These are phyloP conservation scores for Kuraishia ogatae DNA, from an alignment of 805 yeast genomes.

Conservation along the genomic window DNA sequence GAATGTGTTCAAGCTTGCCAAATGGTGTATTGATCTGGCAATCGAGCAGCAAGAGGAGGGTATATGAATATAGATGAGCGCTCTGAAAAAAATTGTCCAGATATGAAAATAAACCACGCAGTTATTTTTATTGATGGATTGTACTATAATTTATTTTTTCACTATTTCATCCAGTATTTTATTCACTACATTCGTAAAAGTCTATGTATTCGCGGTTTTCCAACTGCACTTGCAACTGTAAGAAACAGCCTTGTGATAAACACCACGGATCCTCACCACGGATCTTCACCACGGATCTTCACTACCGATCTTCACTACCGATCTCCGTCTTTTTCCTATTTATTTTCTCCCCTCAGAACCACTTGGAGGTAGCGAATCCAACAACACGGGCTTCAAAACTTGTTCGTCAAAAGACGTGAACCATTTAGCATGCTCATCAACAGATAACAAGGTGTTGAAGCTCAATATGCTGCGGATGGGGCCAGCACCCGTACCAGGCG, in stretches of 20 bases:
- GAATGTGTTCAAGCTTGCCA: slow-evolving; percentile 58
- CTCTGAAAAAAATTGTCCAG: too few relatives aligned
- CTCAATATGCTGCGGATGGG: slow-evolving; percentile 7
- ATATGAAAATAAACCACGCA: too few relatives aligned
- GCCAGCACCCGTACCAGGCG: not conserved
- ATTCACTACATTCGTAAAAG: not conserved
- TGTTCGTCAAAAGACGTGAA: slow-evolving; percentile 90
- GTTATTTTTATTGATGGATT: too few relatives aligned
- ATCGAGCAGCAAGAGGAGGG: slow-evolving; percentile 34
- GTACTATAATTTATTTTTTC: not conserved
- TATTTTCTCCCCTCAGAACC: not conserved
- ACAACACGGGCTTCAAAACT: slow-evolving; percentile 82
- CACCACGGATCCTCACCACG: too few relatives aligned
- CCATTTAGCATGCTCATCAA: slow-evolving; percentile 81
- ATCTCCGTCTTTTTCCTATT: too few relatives aligned
- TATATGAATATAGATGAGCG: not conserved
- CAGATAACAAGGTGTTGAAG: slow-evolving; percentile 21
- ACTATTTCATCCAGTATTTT: not conserved
- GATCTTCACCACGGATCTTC: too few relatives aligned
- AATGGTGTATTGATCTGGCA: slow-evolving; percentile 64
- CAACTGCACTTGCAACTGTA: too few relatives aligned
- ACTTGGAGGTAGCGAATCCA: slow-evolving; percentile 44
- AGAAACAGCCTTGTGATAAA: too few relatives aligned
- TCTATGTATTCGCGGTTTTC: too few relatives aligned
- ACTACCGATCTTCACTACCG: too few relatives aligned